Evolutionary conservation across 495 filamentous ascomycete species (phyloP), one percentile per base, ranked within the genome.

Genomic region (Clavariopsis aquatica): DNA sequence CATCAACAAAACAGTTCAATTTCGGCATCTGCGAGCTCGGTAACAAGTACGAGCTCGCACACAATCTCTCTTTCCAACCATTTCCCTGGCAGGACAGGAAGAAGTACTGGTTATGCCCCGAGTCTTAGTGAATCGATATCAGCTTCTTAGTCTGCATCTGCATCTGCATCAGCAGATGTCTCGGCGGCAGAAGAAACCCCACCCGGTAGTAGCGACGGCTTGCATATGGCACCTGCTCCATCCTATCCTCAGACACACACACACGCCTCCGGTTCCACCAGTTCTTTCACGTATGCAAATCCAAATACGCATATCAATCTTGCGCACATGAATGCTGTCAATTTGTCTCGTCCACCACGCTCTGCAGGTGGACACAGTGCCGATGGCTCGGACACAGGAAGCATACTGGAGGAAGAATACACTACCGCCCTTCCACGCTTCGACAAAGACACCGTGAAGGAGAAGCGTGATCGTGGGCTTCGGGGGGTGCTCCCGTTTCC

Each of bases 401-500:
- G 46, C 19, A 49, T 49, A 22, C 47, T 23, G 24, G 54, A 38
- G 24, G 64, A 65, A 17, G 69, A 71, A 22, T 64, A 62, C 20
- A 68, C 69, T 8, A 71, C 68, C 8, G 69, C 69, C 15, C 58
- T 72, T 4, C 70, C 66, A 9, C 22, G 45, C 12, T 71, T 72
- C 24, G 55, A 56, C 51, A 69, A 66, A 41, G 63, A 69, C 13
- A 45, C 41, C 15, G 49, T 34, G 38, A 52, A 47, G 31, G 51
- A 63, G 60, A 57, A 56, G 58, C 46, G 65, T 56, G 57, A 70
- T 55, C 54, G 55, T 24, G 41, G 62, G 15, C 13, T 68, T 34
- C 45, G 23, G 65, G 72, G 56, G 58, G 76, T 59, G 63, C 68
- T 56, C 68, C 69, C 41, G n/a, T 66, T 60, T 49, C 24, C 53